Conservation (phyloP, 257 asterid species). For the Scutellaria minor region DNA sequence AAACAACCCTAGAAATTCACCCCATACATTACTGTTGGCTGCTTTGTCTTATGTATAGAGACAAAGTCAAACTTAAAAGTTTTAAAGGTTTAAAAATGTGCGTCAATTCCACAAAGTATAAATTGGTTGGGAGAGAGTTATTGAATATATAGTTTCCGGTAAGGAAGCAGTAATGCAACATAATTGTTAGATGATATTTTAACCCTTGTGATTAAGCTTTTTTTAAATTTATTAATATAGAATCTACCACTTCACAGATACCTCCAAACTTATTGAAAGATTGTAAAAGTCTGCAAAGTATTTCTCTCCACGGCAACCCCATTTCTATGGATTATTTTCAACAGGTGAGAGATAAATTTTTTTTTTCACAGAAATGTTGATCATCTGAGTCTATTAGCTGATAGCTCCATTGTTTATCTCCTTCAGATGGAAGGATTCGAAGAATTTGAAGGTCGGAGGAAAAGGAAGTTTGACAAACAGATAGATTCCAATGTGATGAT, state of each 20-base stretch:
- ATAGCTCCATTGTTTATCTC: slow-evolving; percentile 1
- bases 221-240: slow-evolving; percentile 15
- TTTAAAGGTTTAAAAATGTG: too few species aligned
- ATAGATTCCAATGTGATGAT: slow-evolving; percentile 93
- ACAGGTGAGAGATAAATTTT: slow-evolving; percentile 51
- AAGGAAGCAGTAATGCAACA: background rate
- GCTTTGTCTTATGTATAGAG: background rate
- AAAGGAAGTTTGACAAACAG: slow-evolving; percentile 87
- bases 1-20: background rate
- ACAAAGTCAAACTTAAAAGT: background rate
- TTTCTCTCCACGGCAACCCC: slow-evolving; percentile 91
- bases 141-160: background rate
- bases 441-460: slow-evolving; percentile 88
- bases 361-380: slow-evolving; percentile 2
- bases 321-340: slow-evolving; percentile 91
- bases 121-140: background rate
- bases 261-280: slow-evolving; percentile 78
- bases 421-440: slow-evolving; percentile 84
- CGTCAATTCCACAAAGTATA: background rate
- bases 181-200: background rate
- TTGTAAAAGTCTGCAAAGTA: slow-evolving; percentile 83
- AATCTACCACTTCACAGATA: slow-evolving; percentile 51
- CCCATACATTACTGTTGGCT: background rate
- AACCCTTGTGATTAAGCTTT: slow-evolving; percentile 13
- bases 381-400: slow-evolving; percentile 10